These are phyloP conservation scores for Xylariaceae sp. DNA, from an alignment of 2,329 filamentous ascomycete genomes.

Conservation along the genomic window DNA sequence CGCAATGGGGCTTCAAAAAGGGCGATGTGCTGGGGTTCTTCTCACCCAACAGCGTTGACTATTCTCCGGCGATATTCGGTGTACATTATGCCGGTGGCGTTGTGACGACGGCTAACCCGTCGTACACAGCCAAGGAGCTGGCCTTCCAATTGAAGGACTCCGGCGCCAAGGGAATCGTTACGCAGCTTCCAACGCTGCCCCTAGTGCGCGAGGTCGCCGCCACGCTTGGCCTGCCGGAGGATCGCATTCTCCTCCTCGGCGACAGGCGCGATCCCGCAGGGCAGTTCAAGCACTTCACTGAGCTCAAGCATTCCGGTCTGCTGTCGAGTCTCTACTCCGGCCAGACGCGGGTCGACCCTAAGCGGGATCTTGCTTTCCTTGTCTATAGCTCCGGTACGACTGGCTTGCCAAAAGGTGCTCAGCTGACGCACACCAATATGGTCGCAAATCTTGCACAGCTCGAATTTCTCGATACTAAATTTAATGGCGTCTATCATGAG, in stretches of 20 bases:
- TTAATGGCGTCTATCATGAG: constrained; percentile 49
- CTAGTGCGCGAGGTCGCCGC: constrained; percentile 64
- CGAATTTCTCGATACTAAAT: constrained; percentile 48
- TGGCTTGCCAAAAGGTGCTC: constrained; percentile 85
- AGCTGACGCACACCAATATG: constrained; percentile 79
- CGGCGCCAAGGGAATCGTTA: constrained; percentile 69
- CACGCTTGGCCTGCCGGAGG: constrained; percentile 64
- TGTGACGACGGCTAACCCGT: constrained; percentile 81
- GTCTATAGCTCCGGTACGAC: constrained; percentile 91
- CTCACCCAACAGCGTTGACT: constrained; percentile 83
- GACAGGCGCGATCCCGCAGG: constrained; percentile 58
- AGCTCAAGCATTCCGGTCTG: constrained; percentile 61
- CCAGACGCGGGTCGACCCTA: constrained; percentile 59
- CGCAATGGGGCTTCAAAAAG: constrained; percentile 72
- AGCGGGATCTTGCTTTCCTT: constrained; percentile 74
- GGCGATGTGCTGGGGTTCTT: constrained; percentile 81
- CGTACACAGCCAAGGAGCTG: constrained; percentile 79
- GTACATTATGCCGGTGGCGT: constrained; percentile 79
- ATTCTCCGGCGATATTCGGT: constrained; percentile 71
- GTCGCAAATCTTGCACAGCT: constrained; percentile 67
- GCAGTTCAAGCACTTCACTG: constrained; percentile 67
- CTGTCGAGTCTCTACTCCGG: constrained; percentile 48
- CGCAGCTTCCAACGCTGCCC: constrained; percentile 64
- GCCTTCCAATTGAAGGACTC: constrained; percentile 80
- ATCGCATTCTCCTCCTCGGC: constrained; percentile 73